Evolutionary conservation across 805 yeast genomes (phyloP).

Genomic region (Ogataea trehalophila): DNA sequence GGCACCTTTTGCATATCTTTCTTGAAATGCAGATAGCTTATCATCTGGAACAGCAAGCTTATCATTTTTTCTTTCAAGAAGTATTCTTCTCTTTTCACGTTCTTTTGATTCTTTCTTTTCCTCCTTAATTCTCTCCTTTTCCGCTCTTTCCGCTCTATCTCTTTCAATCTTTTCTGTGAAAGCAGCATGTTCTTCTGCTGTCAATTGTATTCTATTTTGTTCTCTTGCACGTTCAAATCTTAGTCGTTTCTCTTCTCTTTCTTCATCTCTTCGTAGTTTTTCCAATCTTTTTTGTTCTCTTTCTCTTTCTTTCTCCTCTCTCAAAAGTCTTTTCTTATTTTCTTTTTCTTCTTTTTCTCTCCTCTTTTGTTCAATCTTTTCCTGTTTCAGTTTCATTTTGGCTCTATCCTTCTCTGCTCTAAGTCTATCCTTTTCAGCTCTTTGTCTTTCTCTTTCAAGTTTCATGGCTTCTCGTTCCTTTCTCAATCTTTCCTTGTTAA

Average conservation of each 20-base stretch:
- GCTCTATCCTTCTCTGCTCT: slow-evolving; percentile 20
- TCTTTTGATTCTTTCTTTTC: slow-evolving; percentile 11
- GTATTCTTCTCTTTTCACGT: slow-evolving; percentile 12
- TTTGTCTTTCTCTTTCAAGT: slow-evolving; percentile 7
- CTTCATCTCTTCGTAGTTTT: slow-evolving; percentile 18
- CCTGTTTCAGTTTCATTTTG: slow-evolving; percentile 14
- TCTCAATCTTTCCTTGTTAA: slow-evolving; percentile 7
- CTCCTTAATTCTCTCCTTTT: slow-evolving; percentile 1
- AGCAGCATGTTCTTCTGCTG: slow-evolving; percentile 13
- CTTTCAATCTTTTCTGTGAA: slow-evolving; percentile 12
- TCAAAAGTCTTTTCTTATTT: slow-evolving; percentile 13
- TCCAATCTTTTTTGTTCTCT: slow-evolving; percentile 20
- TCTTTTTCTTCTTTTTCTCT: slow-evolving; percentile 20
- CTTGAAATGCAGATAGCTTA: slow-evolving; percentile 72
- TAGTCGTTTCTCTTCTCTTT: slow-evolving; percentile 13
- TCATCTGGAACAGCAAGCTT: slow-evolving; percentile 38
- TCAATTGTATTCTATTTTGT: slow-evolving; percentile 1
- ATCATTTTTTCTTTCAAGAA: slow-evolving; percentile 16
- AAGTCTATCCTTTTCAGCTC: slow-evolving; percentile 14
- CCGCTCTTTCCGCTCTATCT: slow-evolving; percentile 6
- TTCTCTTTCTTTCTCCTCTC: slow-evolving; percentile 21
- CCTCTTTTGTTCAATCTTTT: slow-evolving; percentile 18
- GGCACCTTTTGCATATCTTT: slow-evolving; percentile 60
- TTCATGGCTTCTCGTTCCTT: slow-evolving; percentile 6
- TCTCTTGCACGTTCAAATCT: slow-evolving; percentile 5